A percentile compares a stretch with the other conserved stretches of the same genome.
phyloP scores from a whole-genome alignment of 306 rosid genomes.

The Casuarina cunninghamiana region DNA sequence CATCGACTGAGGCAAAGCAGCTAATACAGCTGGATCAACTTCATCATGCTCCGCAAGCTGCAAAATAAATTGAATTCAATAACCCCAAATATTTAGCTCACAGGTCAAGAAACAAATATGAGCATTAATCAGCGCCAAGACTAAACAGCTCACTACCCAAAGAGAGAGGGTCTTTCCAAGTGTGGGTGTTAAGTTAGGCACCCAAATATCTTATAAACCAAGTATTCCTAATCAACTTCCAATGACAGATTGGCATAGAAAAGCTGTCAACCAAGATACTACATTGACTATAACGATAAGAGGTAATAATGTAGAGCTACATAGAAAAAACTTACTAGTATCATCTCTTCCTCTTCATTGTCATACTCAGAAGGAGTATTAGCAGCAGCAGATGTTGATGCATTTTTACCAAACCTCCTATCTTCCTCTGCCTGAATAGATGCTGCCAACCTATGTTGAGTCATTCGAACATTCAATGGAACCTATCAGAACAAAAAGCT shows the following conservation, averaged over 20 bases:
- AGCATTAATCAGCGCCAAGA: background rate
- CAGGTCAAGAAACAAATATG: background rate
- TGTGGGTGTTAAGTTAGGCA: background rate
- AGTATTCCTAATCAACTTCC: background rate
- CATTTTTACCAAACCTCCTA: conserved; percentile 18
- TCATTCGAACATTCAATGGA: conserved; percentile 11
- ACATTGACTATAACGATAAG: background rate
- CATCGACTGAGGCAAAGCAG: conserved; percentile 88
- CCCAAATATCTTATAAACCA: background rate
- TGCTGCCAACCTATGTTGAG: conserved; percentile 51
- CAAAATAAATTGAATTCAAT: conserved; percentile 17
- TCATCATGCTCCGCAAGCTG: conserved; percentile 61
- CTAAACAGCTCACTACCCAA: background rate
- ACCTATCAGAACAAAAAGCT: conserved; percentile 12
- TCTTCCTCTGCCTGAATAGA: conserved; percentile 40
- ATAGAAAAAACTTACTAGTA: conserved; percentile 23
- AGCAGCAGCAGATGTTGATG: conserved; percentile 2
- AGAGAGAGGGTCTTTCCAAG: background rate
- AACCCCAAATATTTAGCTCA: background rate
- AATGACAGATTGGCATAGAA: background rate
- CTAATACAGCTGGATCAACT: conserved; percentile 78
- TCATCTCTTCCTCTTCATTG: conserved; percentile 35
- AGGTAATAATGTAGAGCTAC: background rate
- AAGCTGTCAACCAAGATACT: background rate
- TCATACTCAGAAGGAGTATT: conserved; percentile 19